Percentiles rank a stretch among this genome's conserved stretches.
phyloP scores from a whole-genome alignment of 208 protist species.

The Acanthamoeba culbertsoni region DNA sequence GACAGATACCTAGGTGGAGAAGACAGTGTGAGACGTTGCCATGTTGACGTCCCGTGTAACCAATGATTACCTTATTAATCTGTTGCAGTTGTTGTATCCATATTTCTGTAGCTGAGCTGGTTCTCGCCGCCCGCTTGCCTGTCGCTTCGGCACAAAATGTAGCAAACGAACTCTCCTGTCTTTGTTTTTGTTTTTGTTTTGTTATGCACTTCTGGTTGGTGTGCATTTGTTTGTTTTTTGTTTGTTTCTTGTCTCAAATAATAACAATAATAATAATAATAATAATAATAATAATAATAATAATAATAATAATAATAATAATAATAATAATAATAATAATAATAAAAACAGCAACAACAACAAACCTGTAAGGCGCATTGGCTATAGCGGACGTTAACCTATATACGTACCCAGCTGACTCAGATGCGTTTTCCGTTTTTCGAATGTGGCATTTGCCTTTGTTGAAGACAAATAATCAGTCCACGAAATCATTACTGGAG shows the following conservation, averaged over 20 bases:
- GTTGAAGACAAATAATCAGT: not conserved
- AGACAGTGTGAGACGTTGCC: not conserved
- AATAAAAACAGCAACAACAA: too few relatives aligned
- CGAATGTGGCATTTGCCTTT: constrained; percentile 31
- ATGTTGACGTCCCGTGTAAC: too few relatives aligned
- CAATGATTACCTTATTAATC: constrained; percentile 14
- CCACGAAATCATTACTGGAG: not conserved
- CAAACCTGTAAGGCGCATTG: constrained; percentile 7
- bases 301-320: too few relatives aligned
- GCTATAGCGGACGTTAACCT: constrained; percentile 35
- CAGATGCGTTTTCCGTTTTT: not conserved
- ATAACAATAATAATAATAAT: too few relatives aligned
- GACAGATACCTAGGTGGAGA: not conserved
- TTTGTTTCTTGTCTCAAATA: too few relatives aligned
- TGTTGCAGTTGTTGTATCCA: constrained; percentile 46
- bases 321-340: too few relatives aligned
- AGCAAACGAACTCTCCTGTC: constrained; percentile 43
- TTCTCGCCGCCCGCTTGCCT: not conserved
- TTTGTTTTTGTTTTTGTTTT: not conserved
- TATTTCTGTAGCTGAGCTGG: not conserved
- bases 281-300: too few relatives aligned
- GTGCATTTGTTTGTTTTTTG: too few relatives aligned
- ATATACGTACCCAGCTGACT: not conserved
- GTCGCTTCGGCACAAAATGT: constrained; percentile 55
- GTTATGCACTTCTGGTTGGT: not conserved